Percentiles rank a stretch among this genome's conserved stretches.
Conservation (phyloP, 1,139 yeast genomes). For the Arxiozyma telluris region DNA sequence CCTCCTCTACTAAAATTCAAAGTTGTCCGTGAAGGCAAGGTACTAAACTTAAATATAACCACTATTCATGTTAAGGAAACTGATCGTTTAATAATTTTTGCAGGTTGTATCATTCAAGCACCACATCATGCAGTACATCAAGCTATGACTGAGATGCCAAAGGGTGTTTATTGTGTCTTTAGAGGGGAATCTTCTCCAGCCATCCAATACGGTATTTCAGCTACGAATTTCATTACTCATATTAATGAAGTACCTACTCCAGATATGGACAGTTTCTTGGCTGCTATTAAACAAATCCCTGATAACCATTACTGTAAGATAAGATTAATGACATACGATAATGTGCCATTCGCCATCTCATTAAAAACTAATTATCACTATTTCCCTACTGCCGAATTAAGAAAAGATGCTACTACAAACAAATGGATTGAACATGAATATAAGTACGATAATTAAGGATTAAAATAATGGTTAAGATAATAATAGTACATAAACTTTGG, state of each 20-base stretch:
- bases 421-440: conserved; percentile 45
- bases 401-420: conserved; percentile 36
- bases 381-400: conserved; percentile 72
- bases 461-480: too few relatives aligned
- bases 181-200: conserved; percentile 80
- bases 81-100: conserved; percentile 63
- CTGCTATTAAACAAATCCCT: conserved; percentile 55
- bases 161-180: conserved; percentile 68
- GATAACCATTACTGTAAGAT: conserved; percentile 76
- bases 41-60: conserved; percentile 51
- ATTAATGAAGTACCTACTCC: conserved; percentile 71
- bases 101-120: conserved; percentile 62
- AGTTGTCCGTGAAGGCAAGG: conserved; percentile 53
- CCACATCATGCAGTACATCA: conserved; percentile 71
- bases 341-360: conserved; percentile 76
- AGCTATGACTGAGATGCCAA: conserved; percentile 68
- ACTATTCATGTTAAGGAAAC: conserved; percentile 53
- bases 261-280: conserved; percentile 55
- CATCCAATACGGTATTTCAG: conserved; percentile 67
- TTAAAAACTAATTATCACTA: conserved; percentile 85
- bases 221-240: conserved; percentile 81
- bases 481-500: not conserved
- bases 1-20: conserved; percentile 43
- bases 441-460: conserved; percentile 12
- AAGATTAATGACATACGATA: conserved; percentile 75